Base-by-base conservation (phyloP, 257 asterid genomes). In the Primulina huaijiensis region DNA sequence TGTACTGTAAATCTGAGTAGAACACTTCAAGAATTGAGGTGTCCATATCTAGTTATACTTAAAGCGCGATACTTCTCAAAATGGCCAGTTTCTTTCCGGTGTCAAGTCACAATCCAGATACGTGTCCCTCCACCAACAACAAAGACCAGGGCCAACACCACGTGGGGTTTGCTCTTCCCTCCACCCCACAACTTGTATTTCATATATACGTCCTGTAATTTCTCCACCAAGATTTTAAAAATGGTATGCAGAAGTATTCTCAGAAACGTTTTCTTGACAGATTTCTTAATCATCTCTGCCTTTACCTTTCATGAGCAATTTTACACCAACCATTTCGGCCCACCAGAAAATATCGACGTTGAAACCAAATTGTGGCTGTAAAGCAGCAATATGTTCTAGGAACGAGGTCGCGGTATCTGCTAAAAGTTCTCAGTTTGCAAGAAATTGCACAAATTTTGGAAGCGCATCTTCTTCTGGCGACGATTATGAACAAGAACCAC, bases 401-500 rank as follows among this genome's bases (percentile, higher is more conserved):
- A 61, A 38, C 61, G 66, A 46, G 8, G 19, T 16, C 5, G 20
- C 20, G 8, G 20, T 46, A 14, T 46, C 56, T 14, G 68, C 70
- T 31, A 81, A 69, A 68, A 61, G 50, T 66, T 75, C 75, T 34
- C 74, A 63, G 65, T 64, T 76, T 68, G 64, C 75, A 5, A 76
- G 80, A 43, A 83, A 74, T 77, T 87, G 90, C 83, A 85, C 88
- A 23, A 78, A 71, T 19, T 46, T 67, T 69, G 88, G 74, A 46
- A 75, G 75, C 77, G 78, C 84, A 19, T 74, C 84, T 72, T 34
- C 88, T 11, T 80, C 88, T 9, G 25, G 58, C 62, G 90, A 84
- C 63, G 95, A 85, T 76, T 69, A 82, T n/a, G 96, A 86, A 56
- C 96, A 79, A 71, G 89, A 79, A 12, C 98, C 96, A 9, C 97